These are phyloP conservation scores for Arabidopsis thaliana DNA, from an alignment of 345 rosid genomes.

Conservation along the genomic window TAIR10.1 NC_003070.9:30217501-30218000, in stretches of 20 bases:
- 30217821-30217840: slow-evolving; percentile 3
- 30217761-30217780: too few relatives aligned
- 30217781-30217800: too few relatives aligned
- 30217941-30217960: slow-evolving; percentile 51
- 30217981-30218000: slow-evolving; percentile 76
- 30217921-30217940: slow-evolving; percentile 33
- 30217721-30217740: too few relatives aligned
- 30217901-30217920: slow-evolving; percentile 18
- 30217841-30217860: slow-evolving; percentile 15
- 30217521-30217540: slow-evolving; percentile 35
- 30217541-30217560: slow-evolving; percentile 42
- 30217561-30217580: slow-evolving; percentile 53
- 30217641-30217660: too few relatives aligned
- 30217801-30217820: not conserved
- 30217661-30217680: too few relatives aligned
- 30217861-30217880: slow-evolving; percentile 64
- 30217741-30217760: too few relatives aligned
- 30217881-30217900: slow-evolving; percentile 53
- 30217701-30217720: too few relatives aligned
- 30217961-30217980: slow-evolving; percentile 70
- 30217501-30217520: slow-evolving; percentile 37
- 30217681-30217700: too few relatives aligned
- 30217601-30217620: not conserved
- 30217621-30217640: not conserved
- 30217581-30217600: not conserved